These are phyloP conservation scores for Blumeria graminis DNA, from an alignment of 2,329 filamentous ascomycete genomes.

Conservation along the genomic window DNA sequence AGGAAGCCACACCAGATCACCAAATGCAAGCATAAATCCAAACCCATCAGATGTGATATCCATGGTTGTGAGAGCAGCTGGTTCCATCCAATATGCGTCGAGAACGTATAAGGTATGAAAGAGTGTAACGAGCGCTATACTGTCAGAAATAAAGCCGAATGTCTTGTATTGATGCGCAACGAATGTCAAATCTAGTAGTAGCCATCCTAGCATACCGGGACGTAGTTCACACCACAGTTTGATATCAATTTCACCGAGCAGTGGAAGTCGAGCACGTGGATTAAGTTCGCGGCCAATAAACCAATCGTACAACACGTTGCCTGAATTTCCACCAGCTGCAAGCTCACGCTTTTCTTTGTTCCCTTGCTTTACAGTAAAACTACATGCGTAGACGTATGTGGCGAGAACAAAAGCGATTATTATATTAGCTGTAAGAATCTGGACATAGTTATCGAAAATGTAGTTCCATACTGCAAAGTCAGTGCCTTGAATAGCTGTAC, in stretches of 20 bases:
- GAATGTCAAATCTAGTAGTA: constrained; percentile 63
- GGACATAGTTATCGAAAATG: constrained; percentile 74
- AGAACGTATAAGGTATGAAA: constrained; percentile 67
- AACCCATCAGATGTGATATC: constrained; percentile 87
- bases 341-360: constrained; percentile 53
- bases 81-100: constrained; percentile 69
- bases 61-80: constrained; percentile 76
- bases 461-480: constrained; percentile 80
- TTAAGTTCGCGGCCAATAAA: constrained; percentile 93
- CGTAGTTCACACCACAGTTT: constrained; percentile 77
- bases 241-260: constrained; percentile 71
- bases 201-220: constrained; percentile 78
- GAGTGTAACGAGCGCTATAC: constrained; percentile 53
- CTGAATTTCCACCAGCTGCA: constrained; percentile 56
- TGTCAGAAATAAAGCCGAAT: constrained; percentile 64
- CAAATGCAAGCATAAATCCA: constrained; percentile 84
- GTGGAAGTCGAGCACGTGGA: constrained; percentile 53
- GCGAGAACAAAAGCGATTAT: constrained; percentile 50
- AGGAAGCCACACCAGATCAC: constrained; percentile 79
- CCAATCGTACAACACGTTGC: constrained; percentile 83
- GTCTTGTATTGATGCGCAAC: constrained; percentile 71
- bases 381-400: constrained; percentile 56
- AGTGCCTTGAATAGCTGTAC: constrained; percentile 53
- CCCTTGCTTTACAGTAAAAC: constrained; percentile 57
- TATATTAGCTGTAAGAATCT: constrained; percentile 64